Conservation (phyloP, 1,284 basidiomycete genomes). For the Cystobasidium sp. region DNA sequence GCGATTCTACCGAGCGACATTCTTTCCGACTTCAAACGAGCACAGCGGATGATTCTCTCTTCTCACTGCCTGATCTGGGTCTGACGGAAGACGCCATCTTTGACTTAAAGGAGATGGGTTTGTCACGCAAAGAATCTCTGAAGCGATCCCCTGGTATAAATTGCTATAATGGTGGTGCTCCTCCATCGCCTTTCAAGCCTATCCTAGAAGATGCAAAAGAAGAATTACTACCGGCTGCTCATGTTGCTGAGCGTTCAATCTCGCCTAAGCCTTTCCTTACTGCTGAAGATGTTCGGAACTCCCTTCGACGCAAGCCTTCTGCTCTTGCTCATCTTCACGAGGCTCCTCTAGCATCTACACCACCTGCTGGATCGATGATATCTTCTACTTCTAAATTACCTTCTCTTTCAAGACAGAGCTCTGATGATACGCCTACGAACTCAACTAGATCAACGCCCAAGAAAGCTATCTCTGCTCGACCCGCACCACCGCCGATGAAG, state of each 20-base stretch:
- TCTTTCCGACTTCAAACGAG: conserved; percentile 17
- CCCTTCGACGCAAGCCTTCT: conserved; percentile 23
- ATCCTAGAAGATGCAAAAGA: conserved; percentile 8
- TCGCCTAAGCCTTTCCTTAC: conserved; percentile 30
- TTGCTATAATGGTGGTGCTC: conserved; percentile 19
- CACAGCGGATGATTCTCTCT: conserved; percentile 36
- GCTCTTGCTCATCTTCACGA: conserved; percentile 14
- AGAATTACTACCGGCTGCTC: conserved; percentile 17
- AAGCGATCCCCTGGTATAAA: conserved; percentile 33
- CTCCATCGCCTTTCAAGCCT: not conserved
- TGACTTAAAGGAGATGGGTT: conserved; percentile 30
- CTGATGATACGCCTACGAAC: not conserved
- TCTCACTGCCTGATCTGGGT: conserved; percentile 36
- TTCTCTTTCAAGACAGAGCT: not conserved
- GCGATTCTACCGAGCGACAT: conserved; percentile 16
- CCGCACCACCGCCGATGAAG: conserved; percentile 36
- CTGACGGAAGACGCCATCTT: conserved; percentile 13
- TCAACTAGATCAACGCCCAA: not conserved
- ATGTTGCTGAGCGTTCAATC: conserved; percentile 15
- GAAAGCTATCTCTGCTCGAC: conserved; percentile 41
- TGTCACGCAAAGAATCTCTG: conserved; percentile 39
- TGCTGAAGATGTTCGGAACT: conserved; percentile 31
- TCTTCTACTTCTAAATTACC: conserved; percentile 7
- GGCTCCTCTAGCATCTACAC: conserved; percentile 30
- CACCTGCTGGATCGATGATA: conserved; percentile 3